Conservation (phyloP, 2,329 filamentous ascomycete genomes). For the Ilyonectria robusta region DNA sequence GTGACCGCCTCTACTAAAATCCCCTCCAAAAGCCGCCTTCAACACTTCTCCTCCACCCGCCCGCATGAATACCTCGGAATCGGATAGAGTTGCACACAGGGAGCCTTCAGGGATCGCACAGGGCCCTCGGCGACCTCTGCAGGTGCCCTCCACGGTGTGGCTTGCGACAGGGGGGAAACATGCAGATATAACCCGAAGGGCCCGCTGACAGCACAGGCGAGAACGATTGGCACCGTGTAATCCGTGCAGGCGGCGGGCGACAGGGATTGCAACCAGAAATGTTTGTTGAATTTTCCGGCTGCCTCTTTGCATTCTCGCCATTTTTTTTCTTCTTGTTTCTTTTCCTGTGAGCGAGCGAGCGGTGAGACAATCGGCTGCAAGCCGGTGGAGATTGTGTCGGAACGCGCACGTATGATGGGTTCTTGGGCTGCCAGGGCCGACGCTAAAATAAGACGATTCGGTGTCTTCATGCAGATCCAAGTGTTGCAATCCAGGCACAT, state of each 20-base stretch:
- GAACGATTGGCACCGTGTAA: no score
- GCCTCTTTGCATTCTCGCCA: background rate
- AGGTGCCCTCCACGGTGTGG: no score
- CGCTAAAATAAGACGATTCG: slow-evolving; percentile 3
- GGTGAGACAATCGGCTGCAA: background rate
- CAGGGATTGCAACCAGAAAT: no score
- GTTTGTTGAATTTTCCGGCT: background rate
- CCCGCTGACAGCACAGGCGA: no score
- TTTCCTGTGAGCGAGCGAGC: background rate
- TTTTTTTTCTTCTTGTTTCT: background rate
- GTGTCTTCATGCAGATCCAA: slow-evolving; percentile 16
- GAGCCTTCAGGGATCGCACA: background rate
- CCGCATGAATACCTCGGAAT: background rate
- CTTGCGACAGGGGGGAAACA: no score
- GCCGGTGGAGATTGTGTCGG: background rate
- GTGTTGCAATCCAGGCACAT: slow-evolving; percentile 22
- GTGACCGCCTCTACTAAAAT: no score
- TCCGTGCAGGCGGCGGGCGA: no score
- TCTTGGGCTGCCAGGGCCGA: background rate
- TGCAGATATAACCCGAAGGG: no score
- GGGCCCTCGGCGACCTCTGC: background rate
- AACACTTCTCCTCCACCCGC: no score
- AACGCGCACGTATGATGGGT: background rate
- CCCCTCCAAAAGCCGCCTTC: no score
- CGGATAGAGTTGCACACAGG: background rate